phyloP scores from a whole-genome alignment of 2,329 filamentous ascomycete species.

The Colletotrichum horii region DNA sequence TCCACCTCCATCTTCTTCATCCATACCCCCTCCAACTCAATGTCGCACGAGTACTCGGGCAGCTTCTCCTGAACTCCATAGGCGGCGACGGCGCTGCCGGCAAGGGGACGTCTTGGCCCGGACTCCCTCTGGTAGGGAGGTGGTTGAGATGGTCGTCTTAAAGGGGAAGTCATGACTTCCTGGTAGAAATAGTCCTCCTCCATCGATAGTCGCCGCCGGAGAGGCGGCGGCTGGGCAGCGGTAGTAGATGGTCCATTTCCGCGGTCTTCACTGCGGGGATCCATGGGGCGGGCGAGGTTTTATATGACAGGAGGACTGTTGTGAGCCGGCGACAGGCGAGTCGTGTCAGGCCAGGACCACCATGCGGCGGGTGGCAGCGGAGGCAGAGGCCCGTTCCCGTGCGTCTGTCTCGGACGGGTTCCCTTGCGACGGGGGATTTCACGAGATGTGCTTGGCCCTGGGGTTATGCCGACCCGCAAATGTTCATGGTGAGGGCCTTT shows the following conservation, averaged over 20 bases:
- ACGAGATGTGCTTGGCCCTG: constrained; percentile 21
- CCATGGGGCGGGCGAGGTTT: constrained; percentile 29
- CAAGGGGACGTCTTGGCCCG: constrained; percentile 27
- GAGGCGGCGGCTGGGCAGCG: constrained; percentile 39
- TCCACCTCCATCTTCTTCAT: constrained; percentile 70
- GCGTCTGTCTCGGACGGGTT: constrained; percentile 21
- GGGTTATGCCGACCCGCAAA: constrained; percentile 23
- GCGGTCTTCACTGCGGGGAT: constrained; percentile 20
- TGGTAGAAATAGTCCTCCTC: constrained; percentile 61
- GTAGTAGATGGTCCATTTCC: constrained; percentile 29
- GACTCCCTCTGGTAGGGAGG: constrained; percentile 47
- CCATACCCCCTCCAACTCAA: constrained; percentile 62
- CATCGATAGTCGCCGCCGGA: constrained; percentile 55
- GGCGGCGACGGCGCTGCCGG: constrained; percentile 15
- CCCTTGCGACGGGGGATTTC: constrained; percentile 15
- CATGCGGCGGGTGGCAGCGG: constrained; percentile 18
- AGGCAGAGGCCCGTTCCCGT: constrained; percentile 22
- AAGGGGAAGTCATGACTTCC: constrained; percentile 52
- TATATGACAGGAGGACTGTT: constrained; percentile 13
- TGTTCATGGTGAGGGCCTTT: constrained; percentile 22
- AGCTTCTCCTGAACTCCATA: constrained; percentile 42
- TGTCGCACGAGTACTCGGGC: constrained; percentile 62
- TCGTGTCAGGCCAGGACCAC: constrained; percentile 22
- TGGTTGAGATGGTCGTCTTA: constrained; percentile 49
- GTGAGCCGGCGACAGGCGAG: constrained; percentile 16